Evolutionary conservation across 164 flowering plant genomes (phyloP), one percentile per base, ranked within the genome.

Genomic region (Nelumbo lutea): DNA sequence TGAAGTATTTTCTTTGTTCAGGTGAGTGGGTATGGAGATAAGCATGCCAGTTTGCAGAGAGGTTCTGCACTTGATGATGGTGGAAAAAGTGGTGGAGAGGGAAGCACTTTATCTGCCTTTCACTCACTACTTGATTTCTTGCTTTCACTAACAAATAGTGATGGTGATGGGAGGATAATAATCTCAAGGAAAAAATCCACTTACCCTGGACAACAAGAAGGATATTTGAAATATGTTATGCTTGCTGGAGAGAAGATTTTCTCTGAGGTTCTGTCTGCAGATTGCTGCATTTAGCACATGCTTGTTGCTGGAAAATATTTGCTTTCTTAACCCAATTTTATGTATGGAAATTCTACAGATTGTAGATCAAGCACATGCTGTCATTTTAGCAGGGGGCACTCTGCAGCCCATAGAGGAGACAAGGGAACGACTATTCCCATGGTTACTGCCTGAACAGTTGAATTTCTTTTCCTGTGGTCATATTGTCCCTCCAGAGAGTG

Each of bases 401-500:
- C 82, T 96, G 76, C 97, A 91, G 75, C 99, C 99, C 42, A 82
- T 93, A 59, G 98, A 91, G 79, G 98, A 93, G 77, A 93, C 90
- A 74, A 83, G 83, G 79, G 91, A 87, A 76, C 80, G 98, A 46
- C 90, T 93, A 43, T 96, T 96, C 73, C 96, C 98, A 43, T 79
- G 86, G 80, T 74, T 93, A 77, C 75, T 84, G 6, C 72, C 76
- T 13, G 78, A 86, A 53, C 80, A 78, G 75, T 80, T 90, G 65
- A 85, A 83, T 64, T 91, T 96, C 81, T 96, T 96, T 76, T 88
- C 98, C 38, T 96, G 98, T 68, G 75, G 85, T 72, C 99, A 96
- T 70, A 90, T 93, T 78, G 81, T 93, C 69, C 93, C 99, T 55
- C 81, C 88, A 9, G 96, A 88, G 72, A 93, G 87, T 79, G 86